Conservation (phyloP, 371 early-diverging fungal species). For the Mucor indicus region DNA sequence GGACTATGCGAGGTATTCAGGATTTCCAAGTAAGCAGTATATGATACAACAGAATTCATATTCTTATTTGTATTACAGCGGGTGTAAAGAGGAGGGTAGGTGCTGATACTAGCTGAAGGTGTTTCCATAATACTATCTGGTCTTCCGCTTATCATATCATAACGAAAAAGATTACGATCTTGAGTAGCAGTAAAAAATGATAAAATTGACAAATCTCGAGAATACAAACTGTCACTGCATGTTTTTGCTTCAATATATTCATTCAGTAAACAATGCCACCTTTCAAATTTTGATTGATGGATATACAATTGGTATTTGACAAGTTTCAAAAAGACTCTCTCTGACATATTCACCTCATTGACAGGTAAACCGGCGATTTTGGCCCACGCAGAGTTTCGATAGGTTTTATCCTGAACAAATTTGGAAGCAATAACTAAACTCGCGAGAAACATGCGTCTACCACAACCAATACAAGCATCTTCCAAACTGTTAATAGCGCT, state of each 20-base stretch:
- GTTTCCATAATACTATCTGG: no score
- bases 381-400: slow-evolving; percentile 76
- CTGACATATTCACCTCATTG: slow-evolving; percentile 69
- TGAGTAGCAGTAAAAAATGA: no score
- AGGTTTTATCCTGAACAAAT: slow-evolving; percentile 71
- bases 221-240: slow-evolving; percentile 1
- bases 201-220: no score
- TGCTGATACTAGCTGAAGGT: no score
- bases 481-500: slow-evolving; percentile 15
- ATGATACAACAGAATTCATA: no score
- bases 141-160: no score
- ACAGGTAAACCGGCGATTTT: slow-evolving; percentile 70
- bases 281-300: slow-evolving; percentile 58
- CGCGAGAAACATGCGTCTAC: slow-evolving; percentile 73
- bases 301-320: slow-evolving; percentile 69
- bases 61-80: no score
- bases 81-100: no score
- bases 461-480: slow-evolving; percentile 58
- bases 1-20: no score
- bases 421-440: slow-evolving; percentile 70
- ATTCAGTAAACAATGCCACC: slow-evolving; percentile 62
- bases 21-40: no score
- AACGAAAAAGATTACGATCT: no score
- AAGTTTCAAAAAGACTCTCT: slow-evolving; percentile 64
- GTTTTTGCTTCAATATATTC: slow-evolving; percentile 39